Conservation (phyloP, 345 rosid genomes). For the Salix udensis region DNA sequence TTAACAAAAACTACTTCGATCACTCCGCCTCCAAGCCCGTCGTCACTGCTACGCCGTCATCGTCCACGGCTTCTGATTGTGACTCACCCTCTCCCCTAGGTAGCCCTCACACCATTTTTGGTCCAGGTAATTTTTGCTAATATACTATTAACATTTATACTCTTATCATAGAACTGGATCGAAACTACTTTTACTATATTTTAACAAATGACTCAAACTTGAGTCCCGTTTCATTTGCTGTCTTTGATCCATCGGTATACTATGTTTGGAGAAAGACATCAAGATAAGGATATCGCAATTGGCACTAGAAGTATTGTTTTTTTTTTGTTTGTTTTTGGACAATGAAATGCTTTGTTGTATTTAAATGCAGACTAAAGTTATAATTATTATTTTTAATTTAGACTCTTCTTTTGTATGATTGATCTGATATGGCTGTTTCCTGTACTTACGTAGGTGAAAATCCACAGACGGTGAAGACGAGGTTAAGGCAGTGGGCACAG, state of each 20-base stretch:
- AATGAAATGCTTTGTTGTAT: neutral
- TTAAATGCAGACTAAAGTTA: neutral
- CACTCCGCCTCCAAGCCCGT: conserved; percentile 36
- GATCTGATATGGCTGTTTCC: neutral
- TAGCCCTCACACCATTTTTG: conserved; percentile 58
- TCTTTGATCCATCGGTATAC: neutral
- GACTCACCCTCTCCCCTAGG: conserved; percentile 45
- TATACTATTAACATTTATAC: neutral
- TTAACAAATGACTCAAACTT: neutral
- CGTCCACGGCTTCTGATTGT: conserved; percentile 45
- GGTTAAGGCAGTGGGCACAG: conserved; percentile 90
- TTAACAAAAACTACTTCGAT: conserved; percentile 60
- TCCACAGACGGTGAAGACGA: conserved; percentile 78
- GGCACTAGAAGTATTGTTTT: neutral
- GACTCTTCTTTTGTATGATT: neutral
- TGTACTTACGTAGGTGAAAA: conserved; percentile 48
- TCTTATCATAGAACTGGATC: neutral
- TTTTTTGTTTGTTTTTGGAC: neutral
- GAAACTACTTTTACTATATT: neutral
- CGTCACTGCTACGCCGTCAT: conserved; percentile 22
- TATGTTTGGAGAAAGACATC: neutral
- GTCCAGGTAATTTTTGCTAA: conserved; percentile 31
- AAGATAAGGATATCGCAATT: neutral
- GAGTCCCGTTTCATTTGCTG: neutral
- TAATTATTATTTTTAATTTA: neutral